Conservation (phyloP, 2,329 filamentous ascomycete genomes). For the Sporothrix protearum region DNA sequence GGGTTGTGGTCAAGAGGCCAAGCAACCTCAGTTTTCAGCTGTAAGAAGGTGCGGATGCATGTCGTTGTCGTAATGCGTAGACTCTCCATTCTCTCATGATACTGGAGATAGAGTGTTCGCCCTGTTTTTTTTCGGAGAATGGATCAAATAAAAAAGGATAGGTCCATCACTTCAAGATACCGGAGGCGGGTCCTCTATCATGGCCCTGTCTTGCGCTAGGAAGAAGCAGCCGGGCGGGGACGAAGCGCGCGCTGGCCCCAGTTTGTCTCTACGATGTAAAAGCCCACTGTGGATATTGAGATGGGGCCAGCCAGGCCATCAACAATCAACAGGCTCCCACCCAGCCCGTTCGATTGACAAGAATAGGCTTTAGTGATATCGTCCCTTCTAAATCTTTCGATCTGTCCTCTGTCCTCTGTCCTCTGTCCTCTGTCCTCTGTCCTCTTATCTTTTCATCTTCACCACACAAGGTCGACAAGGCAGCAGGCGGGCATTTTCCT, state of each 20-base stretch:
- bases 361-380: background rate
- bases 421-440: too few species aligned
- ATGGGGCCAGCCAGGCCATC: background rate
- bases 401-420: background rate
- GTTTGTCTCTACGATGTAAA: background rate
- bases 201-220: background rate
- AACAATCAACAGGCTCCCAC: background rate
- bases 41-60: background rate
- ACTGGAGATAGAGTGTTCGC: background rate
- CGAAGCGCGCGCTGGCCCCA: constrained; percentile 1
- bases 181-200: background rate
- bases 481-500: background rate
- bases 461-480: background rate
- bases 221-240: constrained; percentile 15
- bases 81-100: background rate
- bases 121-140: constrained; percentile 6
- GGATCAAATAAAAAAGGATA: background rate
- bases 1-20: background rate
- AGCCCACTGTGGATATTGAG: background rate
- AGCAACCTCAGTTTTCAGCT: background rate
- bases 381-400: background rate
- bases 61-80: background rate
- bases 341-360: background rate
- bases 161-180: background rate
- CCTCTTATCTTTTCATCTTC: constrained; percentile 2